phyloP scores from a whole-genome alignment of 2,329 filamentous ascomycete species.

The Ilyonectria mors-panacis region DNA sequence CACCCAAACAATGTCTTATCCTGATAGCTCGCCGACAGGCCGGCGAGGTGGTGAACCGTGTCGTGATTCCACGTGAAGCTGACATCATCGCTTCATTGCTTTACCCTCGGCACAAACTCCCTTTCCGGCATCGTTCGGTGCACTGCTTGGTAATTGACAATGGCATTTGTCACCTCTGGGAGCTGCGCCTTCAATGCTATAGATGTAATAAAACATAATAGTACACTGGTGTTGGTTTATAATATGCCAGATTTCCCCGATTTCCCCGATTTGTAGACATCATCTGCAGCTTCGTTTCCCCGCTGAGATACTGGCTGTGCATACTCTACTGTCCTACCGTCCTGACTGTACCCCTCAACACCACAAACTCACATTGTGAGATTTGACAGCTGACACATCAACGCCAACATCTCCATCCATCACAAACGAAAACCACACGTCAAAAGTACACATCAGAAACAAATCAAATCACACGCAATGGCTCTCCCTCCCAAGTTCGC shows the following conservation, averaged over 20 bases:
- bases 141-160: background rate
- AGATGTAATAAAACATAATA: background rate
- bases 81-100: constrained; percentile 4
- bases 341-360: background rate
- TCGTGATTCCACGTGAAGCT: background rate
- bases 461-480: constrained; percentile 63
- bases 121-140: background rate
- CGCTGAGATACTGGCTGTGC: background rate
- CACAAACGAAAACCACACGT: background rate
- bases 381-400: background rate
- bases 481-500: constrained; percentile 84
- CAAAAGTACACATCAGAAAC: background rate
- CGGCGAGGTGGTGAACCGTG: background rate
- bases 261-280: background rate
- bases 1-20: background rate
- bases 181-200: background rate
- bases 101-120: background rate
- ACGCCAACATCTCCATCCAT: background rate
- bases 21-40: background rate
- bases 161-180: background rate
- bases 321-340: too few relatives aligned
- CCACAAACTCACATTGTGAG: background rate
- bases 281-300: background rate
- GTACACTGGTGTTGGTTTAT: background rate
- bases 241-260: background rate